Base-by-base conservation (phyloP, 805 yeast genomes). In the Candida silvicultrix region DNA sequence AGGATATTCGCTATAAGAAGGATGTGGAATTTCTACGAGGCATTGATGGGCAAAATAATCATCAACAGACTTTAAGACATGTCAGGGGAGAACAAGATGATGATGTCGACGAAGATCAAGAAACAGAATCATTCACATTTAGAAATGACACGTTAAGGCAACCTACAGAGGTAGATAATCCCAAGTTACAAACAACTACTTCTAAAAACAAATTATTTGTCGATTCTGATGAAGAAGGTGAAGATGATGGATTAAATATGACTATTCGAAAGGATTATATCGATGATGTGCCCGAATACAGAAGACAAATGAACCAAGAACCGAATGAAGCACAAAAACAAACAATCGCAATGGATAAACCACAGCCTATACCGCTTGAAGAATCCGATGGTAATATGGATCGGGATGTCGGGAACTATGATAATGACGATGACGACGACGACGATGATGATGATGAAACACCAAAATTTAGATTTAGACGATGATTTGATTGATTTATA, bases 161-260 rank as follows among this genome's bases (percentile, higher is more conserved):
- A 35, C 42, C 43, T 2, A 40, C 42, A 11, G 18, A 23, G 16
- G 21, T 18, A 4, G 46, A 44, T n/a, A 34, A 35, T 28, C 31
- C 9, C 12, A 8, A 28, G 12, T 14, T 10, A 4, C 20, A 20
- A 11, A 19, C 18, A 25, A 12, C 2, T 20, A 23, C 5, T 23
- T 21, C 22, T 25, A 34, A 14, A 15, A 42, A 45, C 34, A 46
- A 45, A 4, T 41, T 53, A 16, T 54, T 55, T 43, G 58, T 53
- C 14, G 51, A 36, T 21, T 46, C 53, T 3, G 57, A 53, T 18
- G 49, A 44, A 9, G 47, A 35, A 32, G 55, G 50, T 19, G 52
- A 50, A 25, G 53, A 44, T 12, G 60, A 56, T 49, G 56, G 56
- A 9, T 42, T 58, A 40, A 58, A 49, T 8, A 58, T 58, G 61